These are phyloP conservation scores for Mentha longifolia DNA, from an alignment of 257 asterid species.

Conservation along the genomic window DNA sequence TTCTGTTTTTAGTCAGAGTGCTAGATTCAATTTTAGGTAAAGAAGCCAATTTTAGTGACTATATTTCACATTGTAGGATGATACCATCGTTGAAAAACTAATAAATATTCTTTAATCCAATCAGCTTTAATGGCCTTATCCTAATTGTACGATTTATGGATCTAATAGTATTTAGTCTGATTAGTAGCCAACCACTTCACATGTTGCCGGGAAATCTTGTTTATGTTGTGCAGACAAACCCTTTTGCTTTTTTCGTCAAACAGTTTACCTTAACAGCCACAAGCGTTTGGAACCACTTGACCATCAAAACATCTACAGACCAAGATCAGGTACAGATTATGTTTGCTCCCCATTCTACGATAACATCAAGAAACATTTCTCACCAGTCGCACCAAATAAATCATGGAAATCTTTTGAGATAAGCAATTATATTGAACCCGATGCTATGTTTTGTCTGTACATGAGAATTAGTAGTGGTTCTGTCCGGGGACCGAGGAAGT, in stretches of 20 bases:
- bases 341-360: constrained; percentile 31
- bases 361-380: constrained; percentile 12
- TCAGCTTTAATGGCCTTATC: constrained; percentile 1
- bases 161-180: constrained; percentile 15
- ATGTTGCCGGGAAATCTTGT: constrained; percentile 23
- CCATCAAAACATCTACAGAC: constrained; percentile 3
- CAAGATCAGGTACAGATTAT: constrained; percentile 34
- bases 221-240: constrained; percentile 26
- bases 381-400: constrained; percentile 32
- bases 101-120: background rate
- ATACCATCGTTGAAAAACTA: background rate
- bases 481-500: background rate
- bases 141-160: background rate
- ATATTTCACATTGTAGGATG: background rate
- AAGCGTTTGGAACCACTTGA: constrained; percentile 11
- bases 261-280: constrained; percentile 27
- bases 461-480: constrained; percentile 2
- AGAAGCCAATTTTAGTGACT: background rate
- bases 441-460: constrained; percentile 9
- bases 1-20: constrained; percentile 5
- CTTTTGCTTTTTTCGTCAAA: constrained; percentile 25
- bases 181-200: constrained; percentile 31
- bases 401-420: constrained; percentile 26
- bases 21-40: background rate
- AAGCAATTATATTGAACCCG: constrained; percentile 11